These are phyloP conservation scores for Colletotrichum limetticola DNA, from an alignment of 2,329 filamentous ascomycete species.

Conservation along the genomic window DNA sequence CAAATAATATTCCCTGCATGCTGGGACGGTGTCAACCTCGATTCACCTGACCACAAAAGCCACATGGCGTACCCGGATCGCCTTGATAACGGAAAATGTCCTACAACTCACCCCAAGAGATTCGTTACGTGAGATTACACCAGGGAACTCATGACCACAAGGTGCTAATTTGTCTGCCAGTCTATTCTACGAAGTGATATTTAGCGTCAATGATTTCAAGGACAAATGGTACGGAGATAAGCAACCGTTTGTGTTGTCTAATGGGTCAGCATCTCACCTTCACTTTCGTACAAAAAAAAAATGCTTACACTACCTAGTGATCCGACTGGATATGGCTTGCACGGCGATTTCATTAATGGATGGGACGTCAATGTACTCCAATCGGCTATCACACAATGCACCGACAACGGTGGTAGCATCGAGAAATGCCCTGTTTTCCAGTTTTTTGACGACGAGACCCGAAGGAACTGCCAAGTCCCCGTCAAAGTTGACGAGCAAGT, in stretches of 20 bases:
- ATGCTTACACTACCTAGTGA: conserved; percentile 52
- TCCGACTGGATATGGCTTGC: conserved; percentile 75
- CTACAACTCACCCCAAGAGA: conserved; percentile 61
- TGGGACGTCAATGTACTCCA: conserved; percentile 76
- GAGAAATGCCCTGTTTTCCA: conserved; percentile 68
- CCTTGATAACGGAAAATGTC: conserved; percentile 60
- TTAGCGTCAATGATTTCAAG: conserved; percentile 63
- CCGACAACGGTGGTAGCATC: conserved; percentile 68
- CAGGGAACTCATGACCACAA: background rate
- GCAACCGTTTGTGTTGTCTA: conserved; percentile 75
- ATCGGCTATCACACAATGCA: conserved; percentile 74
- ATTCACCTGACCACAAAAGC: conserved; percentile 64
- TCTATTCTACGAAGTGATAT: conserved; percentile 69
- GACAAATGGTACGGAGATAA: conserved; percentile 62
- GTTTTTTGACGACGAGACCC: conserved; percentile 51
- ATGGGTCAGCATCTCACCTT: conserved; percentile 53
- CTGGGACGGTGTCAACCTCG: conserved; percentile 70
- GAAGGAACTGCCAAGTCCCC: conserved; percentile 60
- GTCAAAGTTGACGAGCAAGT: conserved; percentile 59
- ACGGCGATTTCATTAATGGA: conserved; percentile 78
- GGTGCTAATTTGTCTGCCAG: conserved; percentile 1
- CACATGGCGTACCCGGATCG: conserved; percentile 65
- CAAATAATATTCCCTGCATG: conserved; percentile 70
- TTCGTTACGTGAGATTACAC: conserved; percentile 53
- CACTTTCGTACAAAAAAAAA: background rate